A percentile compares a stretch with the other conserved stretches of the same genome.
Evolutionary conservation across 352 stramenopile genomes (phyloP).

Genomic region (Pythium dissotocum): DNA sequence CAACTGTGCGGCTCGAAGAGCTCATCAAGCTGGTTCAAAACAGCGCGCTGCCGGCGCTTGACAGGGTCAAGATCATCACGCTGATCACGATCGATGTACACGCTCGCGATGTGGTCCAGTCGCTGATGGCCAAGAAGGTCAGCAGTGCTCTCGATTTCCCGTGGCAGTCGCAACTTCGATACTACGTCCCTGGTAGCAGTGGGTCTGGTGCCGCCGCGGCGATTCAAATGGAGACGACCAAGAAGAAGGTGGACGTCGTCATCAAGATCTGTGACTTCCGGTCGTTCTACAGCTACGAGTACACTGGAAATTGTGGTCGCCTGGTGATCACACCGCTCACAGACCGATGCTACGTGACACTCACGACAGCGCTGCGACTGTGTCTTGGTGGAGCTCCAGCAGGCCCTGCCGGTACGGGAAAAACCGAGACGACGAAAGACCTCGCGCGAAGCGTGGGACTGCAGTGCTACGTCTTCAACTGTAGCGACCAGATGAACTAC

Average conservation of each 20-base stretch:
- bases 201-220: constrained; percentile 27
- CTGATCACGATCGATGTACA: constrained; percentile 98
- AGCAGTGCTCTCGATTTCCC: constrained; percentile 91
- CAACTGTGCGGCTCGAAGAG: constrained; percentile 88
- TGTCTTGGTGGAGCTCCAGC: constrained; percentile 79
- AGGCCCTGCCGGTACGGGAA: constrained; percentile 80
- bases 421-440: constrained; percentile 88
- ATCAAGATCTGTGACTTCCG: constrained; percentile 92
- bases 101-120: constrained; percentile 93
- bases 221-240: constrained; percentile 12
- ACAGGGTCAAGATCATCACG: constrained; percentile 95
- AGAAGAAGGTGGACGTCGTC: constrained; percentile 65
- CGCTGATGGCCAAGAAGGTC: constrained; percentile 92
- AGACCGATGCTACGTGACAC: constrained; percentile 83
- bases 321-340: constrained; percentile 86
- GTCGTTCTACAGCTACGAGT: constrained; percentile 95
- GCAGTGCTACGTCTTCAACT: constrained; percentile 89
- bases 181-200: constrained; percentile 73
- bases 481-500: constrained; percentile 93
- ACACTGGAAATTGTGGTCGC: constrained; percentile 93
- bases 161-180: constrained; percentile 96
- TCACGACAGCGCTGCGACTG: constrained; percentile 78
- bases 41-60: constrained; percentile 57
- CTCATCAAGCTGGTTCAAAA: constrained; percentile 93
- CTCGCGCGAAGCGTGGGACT: constrained; percentile 72